These are phyloP conservation scores for Trypanosoma boissoni DNA, from an alignment of 208 protist genomes.

Conservation along the genomic window DNA sequence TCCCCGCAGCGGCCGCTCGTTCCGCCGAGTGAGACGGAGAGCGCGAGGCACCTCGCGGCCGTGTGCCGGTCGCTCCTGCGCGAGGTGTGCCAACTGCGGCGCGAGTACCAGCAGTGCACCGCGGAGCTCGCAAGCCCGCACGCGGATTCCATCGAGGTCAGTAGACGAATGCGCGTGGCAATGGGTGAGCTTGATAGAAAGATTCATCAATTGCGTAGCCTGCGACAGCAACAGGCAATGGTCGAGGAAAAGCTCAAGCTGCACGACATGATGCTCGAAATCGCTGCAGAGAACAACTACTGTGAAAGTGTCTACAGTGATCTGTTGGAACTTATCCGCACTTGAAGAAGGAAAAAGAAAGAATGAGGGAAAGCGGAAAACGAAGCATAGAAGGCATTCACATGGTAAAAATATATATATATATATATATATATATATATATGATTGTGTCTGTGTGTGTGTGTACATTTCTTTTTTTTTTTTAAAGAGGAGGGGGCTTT, in stretches of 20 bases:
- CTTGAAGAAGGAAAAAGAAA: conserved; percentile 1
- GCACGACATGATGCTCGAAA: conserved; percentile 64
- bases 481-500: too few relatives aligned
- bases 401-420: background rate
- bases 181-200: conserved; percentile 65
- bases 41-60: conserved; percentile 31
- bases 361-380: background rate
- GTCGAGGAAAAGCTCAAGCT: conserved; percentile 41
- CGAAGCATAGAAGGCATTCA: background rate
- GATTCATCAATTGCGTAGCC: conserved; percentile 47
- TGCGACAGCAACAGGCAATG: conserved; percentile 50
- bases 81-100: conserved; percentile 44
- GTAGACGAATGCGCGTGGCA: conserved; percentile 56
- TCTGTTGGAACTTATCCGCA: conserved; percentile 50
- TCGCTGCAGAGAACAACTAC: conserved; percentile 64
- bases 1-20: background rate
- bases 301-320: conserved; percentile 70
- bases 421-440: background rate
- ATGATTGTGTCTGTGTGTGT: background rate
- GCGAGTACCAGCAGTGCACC: conserved; percentile 46
- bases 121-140: conserved; percentile 42
- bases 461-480: background rate
- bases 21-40: conserved; percentile 1
- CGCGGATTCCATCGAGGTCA: conserved; percentile 54
- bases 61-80: conserved; percentile 45